Evolutionary conservation across 345 rosid genomes (phyloP).

Genomic region (Hibiscus syriacus): DNA sequence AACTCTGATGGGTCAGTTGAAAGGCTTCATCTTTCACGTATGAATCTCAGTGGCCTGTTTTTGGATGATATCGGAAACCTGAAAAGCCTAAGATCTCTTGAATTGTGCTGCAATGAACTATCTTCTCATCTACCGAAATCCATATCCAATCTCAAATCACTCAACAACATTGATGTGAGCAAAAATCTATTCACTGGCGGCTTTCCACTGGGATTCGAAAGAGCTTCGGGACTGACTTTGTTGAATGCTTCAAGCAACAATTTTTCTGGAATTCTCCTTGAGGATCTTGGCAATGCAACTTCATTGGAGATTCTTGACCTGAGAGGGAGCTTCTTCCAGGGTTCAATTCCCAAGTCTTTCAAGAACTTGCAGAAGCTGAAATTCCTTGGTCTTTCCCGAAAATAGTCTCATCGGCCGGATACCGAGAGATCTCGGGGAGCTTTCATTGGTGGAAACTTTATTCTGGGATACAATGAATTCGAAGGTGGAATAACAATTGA

Average conservation of each 20-base stretch:
- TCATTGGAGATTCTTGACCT: too few relatives aligned
- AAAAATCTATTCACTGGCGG: conserved; percentile 56
- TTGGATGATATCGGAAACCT: conserved; percentile 53
- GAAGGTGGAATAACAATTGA: conserved; percentile 64
- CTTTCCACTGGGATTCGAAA: conserved; percentile 50
- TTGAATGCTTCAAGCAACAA: conserved; percentile 84
- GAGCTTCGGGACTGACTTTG: conserved; percentile 43
- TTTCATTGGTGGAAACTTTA: conserved; percentile 59
- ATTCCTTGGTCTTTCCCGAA: conserved; percentile 82
- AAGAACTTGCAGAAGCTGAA: conserved; percentile 58
- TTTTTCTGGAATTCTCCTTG: conserved; percentile 62
- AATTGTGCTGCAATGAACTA: too few relatives aligned
- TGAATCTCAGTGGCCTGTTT: conserved; percentile 67
- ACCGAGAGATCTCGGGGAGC: conserved; percentile 65
- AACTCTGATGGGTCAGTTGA: conserved; percentile 54
- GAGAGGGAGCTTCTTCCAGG: conserved; percentile 84
- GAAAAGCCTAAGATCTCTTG: conserved; percentile 37
- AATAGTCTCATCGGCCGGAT: conserved; percentile 75
- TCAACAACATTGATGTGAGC: too few relatives aligned
- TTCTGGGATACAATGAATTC: conserved; percentile 80
- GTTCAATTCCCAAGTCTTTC: conserved; percentile 58
- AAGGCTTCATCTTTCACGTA: conserved; percentile 59
- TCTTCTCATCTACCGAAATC: conserved; percentile 40
- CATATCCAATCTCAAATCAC: conserved; percentile 39
- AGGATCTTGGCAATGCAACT: conserved; percentile 82